Conservation (phyloP, 441 rosid species). For the Erodium trifolium region DNA sequence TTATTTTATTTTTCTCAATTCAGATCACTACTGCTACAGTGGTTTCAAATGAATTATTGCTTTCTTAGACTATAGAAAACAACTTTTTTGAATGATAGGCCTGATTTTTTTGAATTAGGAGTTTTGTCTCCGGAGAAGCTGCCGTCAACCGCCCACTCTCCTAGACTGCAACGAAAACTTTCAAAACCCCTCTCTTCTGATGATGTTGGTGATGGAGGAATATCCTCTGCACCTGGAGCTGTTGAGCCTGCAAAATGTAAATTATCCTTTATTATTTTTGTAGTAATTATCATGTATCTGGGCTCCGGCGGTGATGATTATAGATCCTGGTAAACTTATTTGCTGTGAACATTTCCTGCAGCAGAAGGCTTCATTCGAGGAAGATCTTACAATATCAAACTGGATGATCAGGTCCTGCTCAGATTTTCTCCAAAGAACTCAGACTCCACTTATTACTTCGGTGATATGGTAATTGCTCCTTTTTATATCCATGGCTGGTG, state of each 20-base stretch:
- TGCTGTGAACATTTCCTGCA: slow-evolving; percentile 51
- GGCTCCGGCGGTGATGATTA: slow-evolving; percentile 18
- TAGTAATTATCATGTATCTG: slow-evolving; percentile 13
- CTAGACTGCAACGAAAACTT: slow-evolving; percentile 42
- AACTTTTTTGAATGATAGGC: slow-evolving; percentile 26
- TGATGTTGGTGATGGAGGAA: slow-evolving; percentile 30
- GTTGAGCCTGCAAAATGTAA: slow-evolving; percentile 56
- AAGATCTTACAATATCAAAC: slow-evolving; percentile 86
- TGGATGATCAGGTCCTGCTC: slow-evolving; percentile 84
- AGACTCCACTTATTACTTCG: slow-evolving; percentile 82
- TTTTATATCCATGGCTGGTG: slow-evolving; percentile 14
- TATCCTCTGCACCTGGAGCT: slow-evolving; percentile 29
- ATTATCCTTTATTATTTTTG: slow-evolving; percentile 14
- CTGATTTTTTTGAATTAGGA: slow-evolving; percentile 28
- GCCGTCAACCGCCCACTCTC: slow-evolving; percentile 27
- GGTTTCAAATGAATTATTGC: slow-evolving; percentile 8
- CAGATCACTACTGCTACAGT: neutral
- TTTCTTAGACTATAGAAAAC: slow-evolving; percentile 12
- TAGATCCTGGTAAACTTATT: slow-evolving; percentile 34
- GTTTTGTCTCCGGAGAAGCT: slow-evolving; percentile 32
- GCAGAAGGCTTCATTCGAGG: slow-evolving; percentile 91
- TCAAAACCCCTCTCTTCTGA: slow-evolving; percentile 33
- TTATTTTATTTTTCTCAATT: slow-evolving; percentile 9
- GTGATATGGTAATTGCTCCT: slow-evolving; percentile 61
- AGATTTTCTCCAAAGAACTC: slow-evolving; percentile 87